Percentiles rank a stretch among this genome's conserved stretches.
Conservation (phyloP, 2,329 filamentous ascomycete species). For the Sporothrix curviconia region DNA sequence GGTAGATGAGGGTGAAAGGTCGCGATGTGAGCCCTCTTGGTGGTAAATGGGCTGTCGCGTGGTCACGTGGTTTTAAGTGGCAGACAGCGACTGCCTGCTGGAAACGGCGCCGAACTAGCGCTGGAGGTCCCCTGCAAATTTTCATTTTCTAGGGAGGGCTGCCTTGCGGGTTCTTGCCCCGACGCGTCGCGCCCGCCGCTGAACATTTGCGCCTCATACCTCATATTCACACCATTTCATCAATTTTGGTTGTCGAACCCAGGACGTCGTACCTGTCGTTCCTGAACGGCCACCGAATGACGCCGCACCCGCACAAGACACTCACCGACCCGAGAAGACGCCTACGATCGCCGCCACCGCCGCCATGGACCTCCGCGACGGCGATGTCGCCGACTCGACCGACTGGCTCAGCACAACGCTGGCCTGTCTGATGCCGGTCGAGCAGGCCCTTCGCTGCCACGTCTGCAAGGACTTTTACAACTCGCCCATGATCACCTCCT, state of each 20-base stretch:
- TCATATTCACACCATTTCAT: background rate
- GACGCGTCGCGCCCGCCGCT: conserved; percentile 8
- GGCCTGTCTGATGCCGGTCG: conserved; percentile 60
- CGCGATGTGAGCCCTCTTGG: background rate
- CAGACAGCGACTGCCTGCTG: background rate
- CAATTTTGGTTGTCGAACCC: background rate
- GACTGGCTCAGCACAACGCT: conserved; percentile 74
- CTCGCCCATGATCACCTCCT: conserved; percentile 91
- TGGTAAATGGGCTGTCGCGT: conserved; percentile 15
- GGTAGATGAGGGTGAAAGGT: background rate
- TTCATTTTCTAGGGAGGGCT: background rate
- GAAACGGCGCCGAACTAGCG: background rate
- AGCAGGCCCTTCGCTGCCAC: conserved; percentile 84
- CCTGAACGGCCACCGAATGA: no score
- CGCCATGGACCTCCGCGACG: conserved; percentile 15
- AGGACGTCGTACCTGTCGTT: background rate
- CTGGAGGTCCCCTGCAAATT: conserved; percentile 5
- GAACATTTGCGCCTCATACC: background rate
- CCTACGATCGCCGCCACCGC: background rate
- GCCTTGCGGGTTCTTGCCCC: background rate
- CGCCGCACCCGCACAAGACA: no score
- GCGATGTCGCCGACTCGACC: conserved; percentile 65
- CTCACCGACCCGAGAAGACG: no score
- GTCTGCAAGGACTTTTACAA: conserved; percentile 97
- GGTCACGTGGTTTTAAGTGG: conserved; percentile 17